These are phyloP conservation scores for Colletotrichum sp. DNA, from an alignment of 2,329 filamentous ascomycete species.

Conservation along the genomic window DNA sequence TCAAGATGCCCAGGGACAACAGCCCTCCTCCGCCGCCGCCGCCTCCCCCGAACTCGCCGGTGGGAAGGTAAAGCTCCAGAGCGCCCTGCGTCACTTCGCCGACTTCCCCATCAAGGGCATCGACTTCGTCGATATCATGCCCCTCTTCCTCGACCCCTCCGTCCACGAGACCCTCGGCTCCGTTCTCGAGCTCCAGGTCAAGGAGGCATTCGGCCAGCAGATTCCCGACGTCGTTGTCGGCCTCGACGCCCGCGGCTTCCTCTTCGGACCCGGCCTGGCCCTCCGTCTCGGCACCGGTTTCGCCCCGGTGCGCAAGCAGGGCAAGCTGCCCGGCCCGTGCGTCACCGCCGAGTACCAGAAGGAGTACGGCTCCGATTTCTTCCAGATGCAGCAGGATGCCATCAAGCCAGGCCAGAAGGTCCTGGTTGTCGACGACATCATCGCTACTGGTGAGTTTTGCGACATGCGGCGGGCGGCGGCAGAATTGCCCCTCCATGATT, in stretches of 20 bases:
- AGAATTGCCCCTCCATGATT: background rate
- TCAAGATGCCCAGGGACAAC: constrained; percentile 67
- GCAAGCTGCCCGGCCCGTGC: constrained; percentile 91
- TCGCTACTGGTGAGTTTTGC: constrained; percentile 82
- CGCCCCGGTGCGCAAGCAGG: constrained; percentile 92
- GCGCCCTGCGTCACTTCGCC: constrained; percentile 80
- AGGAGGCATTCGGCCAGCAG: constrained; percentile 61
- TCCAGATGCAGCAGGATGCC: constrained; percentile 91
- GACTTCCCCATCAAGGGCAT: constrained; percentile 94
- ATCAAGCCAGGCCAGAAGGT: constrained; percentile 89
- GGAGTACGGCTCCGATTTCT: constrained; percentile 94
- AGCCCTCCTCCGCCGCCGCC: constrained; percentile 67
- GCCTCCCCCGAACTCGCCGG: constrained; percentile 68
- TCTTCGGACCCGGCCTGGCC: constrained; percentile 91
- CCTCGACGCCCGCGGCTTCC: constrained; percentile 91
- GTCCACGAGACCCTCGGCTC: constrained; percentile 80
- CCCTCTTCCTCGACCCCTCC: constrained; percentile 81
- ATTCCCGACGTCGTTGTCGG: constrained; percentile 91
- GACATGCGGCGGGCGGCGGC: background rate
- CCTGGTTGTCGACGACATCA: constrained; percentile 95
- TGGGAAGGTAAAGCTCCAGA: constrained; percentile 74
- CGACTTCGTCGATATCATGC: constrained; percentile 97
- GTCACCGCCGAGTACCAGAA: constrained; percentile 88
- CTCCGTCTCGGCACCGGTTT: constrained; percentile 83
- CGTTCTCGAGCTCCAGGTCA: constrained; percentile 84